Base-by-base conservation (phyloP, 352 stramenopile genomes). In the Globisporangium megalacanthum region DNA sequence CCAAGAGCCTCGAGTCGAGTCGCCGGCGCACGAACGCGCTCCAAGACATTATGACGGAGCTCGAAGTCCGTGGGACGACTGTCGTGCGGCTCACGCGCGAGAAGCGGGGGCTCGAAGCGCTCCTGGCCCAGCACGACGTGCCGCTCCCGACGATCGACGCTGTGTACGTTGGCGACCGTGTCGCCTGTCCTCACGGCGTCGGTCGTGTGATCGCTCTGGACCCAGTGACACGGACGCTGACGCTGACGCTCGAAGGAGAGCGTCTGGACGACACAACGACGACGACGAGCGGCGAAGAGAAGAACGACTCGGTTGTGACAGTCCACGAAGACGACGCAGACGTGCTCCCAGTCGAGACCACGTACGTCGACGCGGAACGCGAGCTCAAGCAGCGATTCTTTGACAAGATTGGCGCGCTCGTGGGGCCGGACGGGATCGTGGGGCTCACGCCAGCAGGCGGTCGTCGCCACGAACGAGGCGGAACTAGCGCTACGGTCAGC, bases 31-130 rank as follows among this genome's bases (percentile, higher is more conserved):
- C 78, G 22, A 89, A 71, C 51, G 78, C 80, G 11, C 63, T 92
- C 25, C 83, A 92, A 53, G 75, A 91, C 46, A 88, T 92, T 53
- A 88, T 92, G 78, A 89, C 62, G 14, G 83, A 92, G 65, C 68
- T 92, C 10, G 80, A 92, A 54, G 63, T 70, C 3, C 64, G 80
- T 20, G 83, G 83, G 3, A 79, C 63, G 33, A 58, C 22, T 10
- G 73, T 91, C 15, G 62, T 88, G 39, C 67, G 76, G 17, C 64
- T 88, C 25, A 83, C 68, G n/a, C 70, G 78, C 10, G 80, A 90
- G 59, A 90, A 88, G 62, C 67, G 75, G 49, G 68, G 77, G 53
- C 66, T 88, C 41, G 70, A 88, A 55, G 62, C 69, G 49, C 55
- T 85, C 48, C 45, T 90, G 48, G 58, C 68, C 48, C 69, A 68